Base-by-base conservation (phyloP, 345 rosid genomes). In the Lepidium didymum region DNA sequence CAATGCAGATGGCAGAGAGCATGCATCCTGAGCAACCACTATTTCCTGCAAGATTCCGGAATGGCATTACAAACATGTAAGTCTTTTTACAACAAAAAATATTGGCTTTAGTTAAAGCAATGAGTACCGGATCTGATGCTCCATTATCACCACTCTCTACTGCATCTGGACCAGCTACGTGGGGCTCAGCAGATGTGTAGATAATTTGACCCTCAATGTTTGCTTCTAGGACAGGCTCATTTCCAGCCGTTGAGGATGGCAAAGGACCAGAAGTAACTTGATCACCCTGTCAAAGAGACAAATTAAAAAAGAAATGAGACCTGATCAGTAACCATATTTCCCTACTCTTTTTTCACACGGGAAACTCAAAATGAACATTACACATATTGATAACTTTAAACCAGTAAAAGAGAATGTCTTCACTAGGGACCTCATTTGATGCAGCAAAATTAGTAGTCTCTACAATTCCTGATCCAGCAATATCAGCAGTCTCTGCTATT, bases 231-330 rank as follows among this genome's bases (percentile, higher is more conserved):
- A 7, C 67, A 58, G 35, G 62, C 56, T 51, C 67, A 52, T 34
- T 73, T 51, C 56, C 77, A 52, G 72, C 47, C 21, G 55, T 49
- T 42, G 72, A 51, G 15, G 56, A 59, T 15, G 68, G 72, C 56
- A 67, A 66, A 61, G 41, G 56, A 52, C 62, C 44, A 59, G 67
- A 35, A 52, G 67, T 42, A 52, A 34, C 72, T 58, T 43, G 62
- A 66, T 59, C 68, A 67, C 13, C 77, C 73, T 59, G 51, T 43
- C 50, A 59, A 8, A 47, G 46, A 73, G 56, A 51, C 49, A 43
- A 73, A 40, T 47, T 21, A 49, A 50, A 35, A 58, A 16, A 59
- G 36, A 23, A 35, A 18, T 16, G 49, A 31, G 45, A 74, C 58
- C 64, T n/a, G 10, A 61, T 54, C 63, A 52, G 31, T 53, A 44